Percentiles rank a stretch among this genome's conserved stretches.
phyloP scores from a whole-genome alignment of 2,329 filamentous ascomycete genomes.

The Penicillium sp. region DNA sequence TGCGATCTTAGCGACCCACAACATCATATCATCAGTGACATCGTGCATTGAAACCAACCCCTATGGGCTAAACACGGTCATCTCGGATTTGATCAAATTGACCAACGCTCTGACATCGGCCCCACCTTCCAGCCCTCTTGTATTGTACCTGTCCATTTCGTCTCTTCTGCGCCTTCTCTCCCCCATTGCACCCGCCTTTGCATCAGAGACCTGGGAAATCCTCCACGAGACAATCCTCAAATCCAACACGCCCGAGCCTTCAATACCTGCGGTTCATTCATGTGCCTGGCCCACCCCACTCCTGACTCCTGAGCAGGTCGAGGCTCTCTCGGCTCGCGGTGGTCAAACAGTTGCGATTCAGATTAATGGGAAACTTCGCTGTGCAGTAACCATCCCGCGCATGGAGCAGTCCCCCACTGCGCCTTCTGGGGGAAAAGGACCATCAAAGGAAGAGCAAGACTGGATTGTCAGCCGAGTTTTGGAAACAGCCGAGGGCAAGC shows the following conservation, averaged over 20 bases:
- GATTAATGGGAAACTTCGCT: conserved; percentile 71
- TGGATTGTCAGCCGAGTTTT: conserved; percentile 61
- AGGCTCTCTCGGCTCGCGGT: conserved; percentile 46
- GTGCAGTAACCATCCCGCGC: conserved; percentile 59
- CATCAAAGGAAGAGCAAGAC: conserved; percentile 41
- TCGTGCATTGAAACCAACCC: conserved; percentile 63
- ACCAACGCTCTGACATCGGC: conserved; percentile 61
- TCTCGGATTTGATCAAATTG: conserved; percentile 76
- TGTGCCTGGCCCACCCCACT: conserved; percentile 52
- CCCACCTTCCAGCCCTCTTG: conserved; percentile 34
- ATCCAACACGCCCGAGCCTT: conserved; percentile 4
- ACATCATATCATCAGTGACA: conserved; percentile 61
- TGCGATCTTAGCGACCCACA: conserved; percentile 62
- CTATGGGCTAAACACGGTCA: conserved; percentile 72
- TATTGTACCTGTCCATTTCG: conserved; percentile 43
- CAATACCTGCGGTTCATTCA: conserved; percentile 38
- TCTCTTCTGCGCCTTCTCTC: conserved; percentile 66
- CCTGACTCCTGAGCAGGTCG: conserved; percentile 35
- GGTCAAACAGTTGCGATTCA: conserved; percentile 58
- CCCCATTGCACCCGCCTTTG: conserved; percentile 71
- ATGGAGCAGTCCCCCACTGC: conserved; percentile 37
- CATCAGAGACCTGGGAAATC: conserved; percentile 72
- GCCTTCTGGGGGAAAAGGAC: conserved; percentile 10
- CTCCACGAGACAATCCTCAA: conserved; percentile 38
- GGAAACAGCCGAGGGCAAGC: conserved; percentile 54